These are phyloP conservation scores for Lumnitzera littorea DNA, from an alignment of 345 rosid genomes.

Conservation along the genomic window DNA sequence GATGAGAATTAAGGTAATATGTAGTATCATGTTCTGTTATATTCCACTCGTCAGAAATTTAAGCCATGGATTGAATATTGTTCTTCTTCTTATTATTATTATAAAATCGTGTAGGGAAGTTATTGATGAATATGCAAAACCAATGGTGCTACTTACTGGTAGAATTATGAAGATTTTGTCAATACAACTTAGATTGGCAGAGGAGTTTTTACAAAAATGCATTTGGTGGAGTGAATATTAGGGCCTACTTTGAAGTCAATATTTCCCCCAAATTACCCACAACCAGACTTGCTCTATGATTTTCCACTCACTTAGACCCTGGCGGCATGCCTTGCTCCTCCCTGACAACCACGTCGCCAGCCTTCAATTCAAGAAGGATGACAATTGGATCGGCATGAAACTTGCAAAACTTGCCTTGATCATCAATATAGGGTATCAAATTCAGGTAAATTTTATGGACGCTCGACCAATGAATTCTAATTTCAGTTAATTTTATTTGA, in stretches of 20 bases:
- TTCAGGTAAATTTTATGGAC: constrained; percentile 42
- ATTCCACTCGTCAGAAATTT: too few species aligned
- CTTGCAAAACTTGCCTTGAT: constrained; percentile 76
- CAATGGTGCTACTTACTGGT: constrained; percentile 45
- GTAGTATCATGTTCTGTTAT: not conserved
- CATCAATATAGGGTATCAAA: constrained; percentile 88
- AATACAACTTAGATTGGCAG: constrained; percentile 46
- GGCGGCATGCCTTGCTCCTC: constrained; percentile 76
- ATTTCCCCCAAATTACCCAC: constrained; percentile 91
- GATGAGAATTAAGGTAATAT: too few species aligned
- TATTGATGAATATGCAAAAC: constrained; percentile 64
- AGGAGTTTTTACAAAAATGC: constrained; percentile 47
- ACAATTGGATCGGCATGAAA: constrained; percentile 78
- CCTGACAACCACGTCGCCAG: constrained; percentile 71
- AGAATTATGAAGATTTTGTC: constrained; percentile 72
- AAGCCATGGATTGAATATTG: too few species aligned
- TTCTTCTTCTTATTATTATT: not conserved
- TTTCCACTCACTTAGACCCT: constrained; percentile 88
- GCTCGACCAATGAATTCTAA: too few species aligned
- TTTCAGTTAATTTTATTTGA: too few species aligned
- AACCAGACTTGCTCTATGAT: constrained; percentile 72
- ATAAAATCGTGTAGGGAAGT: constrained; percentile 37
- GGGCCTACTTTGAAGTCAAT: constrained; percentile 74
- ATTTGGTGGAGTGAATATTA: constrained; percentile 63
- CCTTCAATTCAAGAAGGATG: constrained; percentile 64